Percentiles rank a stretch among this genome's conserved stretches.
phyloP scores from a whole-genome alignment of 2,329 filamentous ascomycete species.

The Achaetomium macrosporum region DNA sequence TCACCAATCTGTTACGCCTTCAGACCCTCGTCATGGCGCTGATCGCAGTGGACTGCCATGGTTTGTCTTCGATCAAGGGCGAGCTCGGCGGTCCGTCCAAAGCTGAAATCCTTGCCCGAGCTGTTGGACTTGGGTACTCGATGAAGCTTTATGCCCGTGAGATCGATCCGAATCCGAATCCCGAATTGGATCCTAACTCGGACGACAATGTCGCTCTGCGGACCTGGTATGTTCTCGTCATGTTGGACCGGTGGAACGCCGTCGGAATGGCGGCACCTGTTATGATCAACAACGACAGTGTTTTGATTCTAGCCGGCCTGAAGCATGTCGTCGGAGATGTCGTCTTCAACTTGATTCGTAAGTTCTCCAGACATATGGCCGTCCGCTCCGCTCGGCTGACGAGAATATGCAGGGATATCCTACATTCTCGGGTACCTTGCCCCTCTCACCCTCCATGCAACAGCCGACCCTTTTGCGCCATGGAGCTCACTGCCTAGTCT shows the following conservation, averaged over 20 bases:
- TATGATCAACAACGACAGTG: conserved; percentile 56
- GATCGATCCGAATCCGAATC: conserved; percentile 34
- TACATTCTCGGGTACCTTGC: conserved; percentile 42
- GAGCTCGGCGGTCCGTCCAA: conserved; percentile 43
- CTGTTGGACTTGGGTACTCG: conserved; percentile 59
- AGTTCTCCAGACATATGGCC: conserved; percentile 32
- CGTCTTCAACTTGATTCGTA: conserved; percentile 60
- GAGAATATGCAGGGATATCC: conserved; percentile 20
- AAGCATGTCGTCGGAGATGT: conserved; percentile 55
- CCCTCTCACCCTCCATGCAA: conserved; percentile 39
- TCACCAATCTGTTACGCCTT: conserved; percentile 52
- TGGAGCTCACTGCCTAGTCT: conserved; percentile 44
- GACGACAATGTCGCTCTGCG: conserved; percentile 57
- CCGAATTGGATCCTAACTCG: conserved; percentile 49
- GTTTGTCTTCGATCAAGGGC: conserved; percentile 37
- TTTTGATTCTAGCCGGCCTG: conserved; percentile 55
- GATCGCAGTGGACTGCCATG: conserved; percentile 57
- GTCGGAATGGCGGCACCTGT: conserved; percentile 58
- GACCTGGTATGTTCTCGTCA: conserved; percentile 66
- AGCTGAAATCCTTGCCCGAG: conserved; percentile 55
- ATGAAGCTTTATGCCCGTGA: conserved; percentile 52
- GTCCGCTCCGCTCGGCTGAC: not conserved
- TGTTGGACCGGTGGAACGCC: conserved; percentile 69
- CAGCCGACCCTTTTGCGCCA: conserved; percentile 37
- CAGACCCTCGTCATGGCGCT: conserved; percentile 62